Percentiles rank a stretch among this genome's conserved stretches.
Evolutionary conservation across 179 eudicot genomes (phyloP).

Genomic region (Pouteria campechiana): DNA sequence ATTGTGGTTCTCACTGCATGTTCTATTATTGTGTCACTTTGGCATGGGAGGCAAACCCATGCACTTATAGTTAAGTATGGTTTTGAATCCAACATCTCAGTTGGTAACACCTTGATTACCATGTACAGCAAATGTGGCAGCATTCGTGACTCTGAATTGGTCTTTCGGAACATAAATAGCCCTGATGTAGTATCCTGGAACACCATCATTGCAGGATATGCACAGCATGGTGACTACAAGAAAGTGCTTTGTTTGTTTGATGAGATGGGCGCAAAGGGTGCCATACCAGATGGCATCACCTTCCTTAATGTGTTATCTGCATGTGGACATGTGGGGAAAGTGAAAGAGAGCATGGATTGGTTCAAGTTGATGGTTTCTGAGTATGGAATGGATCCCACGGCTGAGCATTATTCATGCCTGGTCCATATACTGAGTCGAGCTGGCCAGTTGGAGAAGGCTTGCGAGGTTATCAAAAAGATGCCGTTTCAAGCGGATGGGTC

Average conservation of each 20-base stretch:
- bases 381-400: slow-evolving; percentile 35
- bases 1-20: slow-evolving; percentile 28
- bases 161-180: slow-evolving; percentile 28
- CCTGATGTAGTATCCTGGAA: slow-evolving; percentile 80
- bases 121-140: slow-evolving; percentile 78
- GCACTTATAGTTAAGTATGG: slow-evolving; percentile 38
- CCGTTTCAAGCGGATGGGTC: slow-evolving; percentile 40
- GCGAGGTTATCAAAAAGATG: slow-evolving; percentile 46
- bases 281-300: slow-evolving; percentile 58
- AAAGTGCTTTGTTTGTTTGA: slow-evolving; percentile 47
- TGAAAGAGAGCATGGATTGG: slow-evolving; percentile 27
- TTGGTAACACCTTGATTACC: slow-evolving; percentile 61
- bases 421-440: slow-evolving; percentile 69
- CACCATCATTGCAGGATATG: slow-evolving; percentile 55
- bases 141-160: slow-evolving; percentile 26
- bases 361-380: slow-evolving; percentile 38
- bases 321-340: slow-evolving; percentile 49
- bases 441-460: slow-evolving; percentile 50
- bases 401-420: slow-evolving; percentile 55
- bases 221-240: slow-evolving; percentile 47
- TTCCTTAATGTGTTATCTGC: slow-evolving; percentile 62
- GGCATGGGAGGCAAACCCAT: slow-evolving; percentile 39
- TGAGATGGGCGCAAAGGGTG: slow-evolving; percentile 24
- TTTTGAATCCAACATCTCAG: slow-evolving; percentile 31
- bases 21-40: slow-evolving; percentile 16